Evolutionary conservation across 2,329 filamentous ascomycete genomes (phyloP).

Genomic region (Claviceps africana): DNA sequence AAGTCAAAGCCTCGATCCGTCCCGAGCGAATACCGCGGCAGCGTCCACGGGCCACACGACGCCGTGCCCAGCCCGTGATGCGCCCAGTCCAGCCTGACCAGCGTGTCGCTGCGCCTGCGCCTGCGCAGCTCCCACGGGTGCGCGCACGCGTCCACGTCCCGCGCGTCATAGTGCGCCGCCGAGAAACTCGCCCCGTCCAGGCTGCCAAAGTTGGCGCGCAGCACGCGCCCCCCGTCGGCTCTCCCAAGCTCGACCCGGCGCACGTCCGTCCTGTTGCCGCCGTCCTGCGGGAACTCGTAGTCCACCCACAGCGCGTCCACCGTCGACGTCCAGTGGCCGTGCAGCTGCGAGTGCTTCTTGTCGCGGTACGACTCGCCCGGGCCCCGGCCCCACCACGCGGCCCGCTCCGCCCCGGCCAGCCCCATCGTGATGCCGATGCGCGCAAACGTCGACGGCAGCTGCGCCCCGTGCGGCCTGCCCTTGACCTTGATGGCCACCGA

Average conservation of each 20-base stretch:
- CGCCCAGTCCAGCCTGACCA: conserved; percentile 44
- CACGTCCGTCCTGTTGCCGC: conserved; percentile 49
- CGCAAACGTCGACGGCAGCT: conserved; percentile 43
- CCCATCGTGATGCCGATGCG: conserved; percentile 46
- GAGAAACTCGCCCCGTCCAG: conserved; percentile 40
- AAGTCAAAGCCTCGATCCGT: conserved; percentile 28
- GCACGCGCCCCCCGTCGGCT: conserved; percentile 16
- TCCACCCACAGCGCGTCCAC: conserved; percentile 41
- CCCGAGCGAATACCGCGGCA: conserved; percentile 32
- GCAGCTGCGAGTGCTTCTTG: conserved; percentile 44
- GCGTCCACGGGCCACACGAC: conserved; percentile 44
- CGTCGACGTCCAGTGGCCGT: conserved; percentile 36
- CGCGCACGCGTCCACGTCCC: conserved; percentile 36
- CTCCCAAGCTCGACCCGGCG: conserved; percentile 40
- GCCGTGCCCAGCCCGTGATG: conserved; percentile 51
- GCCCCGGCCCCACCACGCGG: conserved; percentile 54
- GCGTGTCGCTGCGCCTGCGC: conserved; percentile 32
- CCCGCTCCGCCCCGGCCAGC: conserved; percentile 23
- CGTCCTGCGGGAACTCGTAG: conserved; percentile 58
- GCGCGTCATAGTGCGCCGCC: conserved; percentile 38
- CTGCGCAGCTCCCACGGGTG: conserved; percentile 48
- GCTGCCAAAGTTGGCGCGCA: conserved; percentile 32
- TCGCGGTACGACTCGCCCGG: conserved; percentile 54
- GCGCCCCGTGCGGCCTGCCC: conserved; percentile 30
- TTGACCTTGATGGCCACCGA: conserved; percentile 35